phyloP scores from a whole-genome alignment of 768 basidiomycete genomes.

The Kwoniella europaea region DNA sequence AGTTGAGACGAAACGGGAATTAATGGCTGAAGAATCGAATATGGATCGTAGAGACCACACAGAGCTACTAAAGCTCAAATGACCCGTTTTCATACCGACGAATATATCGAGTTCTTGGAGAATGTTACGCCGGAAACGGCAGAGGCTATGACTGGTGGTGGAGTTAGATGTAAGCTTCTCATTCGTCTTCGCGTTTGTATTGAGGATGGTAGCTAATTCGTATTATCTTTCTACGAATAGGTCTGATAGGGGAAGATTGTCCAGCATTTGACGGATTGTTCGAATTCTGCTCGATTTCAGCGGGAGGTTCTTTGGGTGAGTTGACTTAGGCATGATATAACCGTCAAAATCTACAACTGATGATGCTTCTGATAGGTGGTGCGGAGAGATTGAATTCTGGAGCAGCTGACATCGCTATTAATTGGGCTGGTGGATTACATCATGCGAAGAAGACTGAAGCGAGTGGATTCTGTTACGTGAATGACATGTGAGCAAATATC shows the following conservation, averaged over 20 bases:
- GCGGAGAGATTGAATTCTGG: constrained; percentile 80
- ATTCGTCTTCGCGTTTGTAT: neutral
- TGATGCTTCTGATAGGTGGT: constrained; percentile 64
- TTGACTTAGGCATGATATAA: neutral
- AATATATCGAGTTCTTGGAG: constrained; percentile 90
- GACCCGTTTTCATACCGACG: constrained; percentile 97
- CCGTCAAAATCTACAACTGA: neutral
- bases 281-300: constrained; percentile 95
- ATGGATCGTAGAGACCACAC: constrained; percentile 65
- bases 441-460: constrained; percentile 99
- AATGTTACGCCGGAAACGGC: constrained; percentile 89
- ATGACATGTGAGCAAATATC: constrained; percentile 60
- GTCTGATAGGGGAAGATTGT: constrained; percentile 85
- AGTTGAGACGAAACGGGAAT: no score
- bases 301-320: constrained; percentile 90
- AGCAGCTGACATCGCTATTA: constrained; percentile 80
- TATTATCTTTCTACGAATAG: constrained; percentile 45
- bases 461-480: constrained; percentile 98
- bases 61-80: constrained; percentile 75
- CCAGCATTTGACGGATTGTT: constrained; percentile 95
- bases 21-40: neutral
- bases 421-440: constrained; percentile 98
- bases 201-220: neutral
- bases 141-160: constrained; percentile 80
- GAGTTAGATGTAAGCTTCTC: constrained; percentile 72